phyloP scores from a whole-genome alignment of 345 rosid species.

The Cardamine chenopodiifolia region DNA sequence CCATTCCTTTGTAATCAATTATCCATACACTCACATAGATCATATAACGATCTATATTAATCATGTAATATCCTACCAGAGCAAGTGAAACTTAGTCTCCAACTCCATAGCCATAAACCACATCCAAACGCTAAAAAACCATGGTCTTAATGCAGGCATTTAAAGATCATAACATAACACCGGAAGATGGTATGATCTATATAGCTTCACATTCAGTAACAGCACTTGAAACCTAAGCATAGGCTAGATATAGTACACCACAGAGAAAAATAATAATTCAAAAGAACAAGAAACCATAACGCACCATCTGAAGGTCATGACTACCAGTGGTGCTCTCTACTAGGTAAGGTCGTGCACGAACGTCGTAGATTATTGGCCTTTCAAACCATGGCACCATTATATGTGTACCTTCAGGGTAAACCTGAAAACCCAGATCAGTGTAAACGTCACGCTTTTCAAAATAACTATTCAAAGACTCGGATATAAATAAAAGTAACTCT shows the following conservation, averaged over 20 bases:
- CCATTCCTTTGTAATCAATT: background rate
- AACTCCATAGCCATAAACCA: conserved; percentile 10
- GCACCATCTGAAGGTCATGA: conserved; percentile 95
- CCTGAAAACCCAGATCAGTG: conserved; percentile 49
- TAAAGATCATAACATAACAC: background rate
- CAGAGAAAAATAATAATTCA: background rate
- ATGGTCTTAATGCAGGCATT: background rate
- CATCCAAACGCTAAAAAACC: background rate
- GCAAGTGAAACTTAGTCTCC: background rate
- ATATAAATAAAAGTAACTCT: background rate
- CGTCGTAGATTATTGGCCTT: conserved; percentile 88
- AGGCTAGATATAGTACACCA: background rate
- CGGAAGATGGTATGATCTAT: background rate
- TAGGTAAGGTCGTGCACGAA: conserved; percentile 86
- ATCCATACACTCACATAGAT: background rate
- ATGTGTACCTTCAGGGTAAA: conserved; percentile 94
- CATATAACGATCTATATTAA: background rate
- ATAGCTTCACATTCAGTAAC: background rate
- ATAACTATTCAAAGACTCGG: background rate
- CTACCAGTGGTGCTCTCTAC: conserved; percentile 96
- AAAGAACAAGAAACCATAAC: conserved; percentile 6
- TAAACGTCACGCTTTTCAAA: background rate
- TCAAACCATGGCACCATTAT: conserved; percentile 91
- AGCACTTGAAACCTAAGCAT: background rate
- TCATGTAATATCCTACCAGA: background rate